Evolutionary conservation across 257 asterid species (phyloP).

Genomic region (Solanum dulcamara): DNA sequence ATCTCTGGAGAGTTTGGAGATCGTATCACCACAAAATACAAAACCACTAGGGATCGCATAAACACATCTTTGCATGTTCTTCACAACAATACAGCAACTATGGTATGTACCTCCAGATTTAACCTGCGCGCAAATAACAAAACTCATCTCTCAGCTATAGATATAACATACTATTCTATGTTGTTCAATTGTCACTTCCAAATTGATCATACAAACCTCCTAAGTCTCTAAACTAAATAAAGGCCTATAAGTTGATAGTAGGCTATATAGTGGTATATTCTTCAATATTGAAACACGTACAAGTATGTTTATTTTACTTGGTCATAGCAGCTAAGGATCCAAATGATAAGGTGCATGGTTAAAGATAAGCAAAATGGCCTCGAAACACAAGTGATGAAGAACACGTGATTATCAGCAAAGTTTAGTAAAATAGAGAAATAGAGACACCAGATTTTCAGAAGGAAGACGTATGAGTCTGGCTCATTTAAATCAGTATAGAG

Average conservation of each 20-base stretch:
- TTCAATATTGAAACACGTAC: not conserved
- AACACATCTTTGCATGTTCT: conserved; percentile 76
- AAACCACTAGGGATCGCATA: conserved; percentile 73
- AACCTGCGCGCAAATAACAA: conserved; percentile 41
- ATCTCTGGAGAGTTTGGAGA: conserved; percentile 47
- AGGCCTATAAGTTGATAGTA: not conserved
- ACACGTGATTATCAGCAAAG: not conserved
- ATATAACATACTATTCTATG: not conserved
- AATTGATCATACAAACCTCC: not conserved
- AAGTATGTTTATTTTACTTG: not conserved
- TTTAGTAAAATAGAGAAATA: not conserved
- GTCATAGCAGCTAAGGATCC: not conserved
- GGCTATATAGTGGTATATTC: not conserved
- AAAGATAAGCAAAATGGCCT: not conserved
- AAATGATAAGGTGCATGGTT: not conserved
- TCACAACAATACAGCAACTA: conserved; percentile 87
- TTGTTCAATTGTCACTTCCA: not conserved
- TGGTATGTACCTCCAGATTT: conserved; percentile 62
- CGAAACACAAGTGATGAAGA: not conserved
- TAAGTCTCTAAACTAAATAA: not conserved
- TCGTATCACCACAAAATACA: conserved; percentile 29
- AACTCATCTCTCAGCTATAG: conserved; percentile 8
- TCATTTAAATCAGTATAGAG: not conserved
- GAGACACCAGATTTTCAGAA: not conserved
- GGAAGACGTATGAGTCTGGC: not conserved